Base-by-base conservation (phyloP, 2,329 filamentous ascomycete species). In the Fusarium sp. region DNA sequence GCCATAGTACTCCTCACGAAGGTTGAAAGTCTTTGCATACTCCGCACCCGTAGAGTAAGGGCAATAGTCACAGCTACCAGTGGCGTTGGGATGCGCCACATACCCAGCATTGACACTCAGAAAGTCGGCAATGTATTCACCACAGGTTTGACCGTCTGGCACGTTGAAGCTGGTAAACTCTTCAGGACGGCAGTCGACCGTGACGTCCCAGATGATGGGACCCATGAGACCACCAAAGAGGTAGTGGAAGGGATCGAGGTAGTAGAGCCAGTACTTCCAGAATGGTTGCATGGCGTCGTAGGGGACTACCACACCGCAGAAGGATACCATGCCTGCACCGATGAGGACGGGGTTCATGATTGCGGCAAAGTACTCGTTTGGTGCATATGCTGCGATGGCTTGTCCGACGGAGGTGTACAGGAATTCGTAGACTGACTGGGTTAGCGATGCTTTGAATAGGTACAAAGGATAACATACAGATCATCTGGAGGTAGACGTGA, bases 401-500 rank as follows among this genome's bases (percentile, higher is more conserved):
- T 66, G 64, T 2, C 64, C 64, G n/a, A 66, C 60, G 4, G 43
- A 47, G 12, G 65, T 85, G 62, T 85, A 86, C 0, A 86, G 65
- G 22, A 85, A 77, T 47, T 80, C 79, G 54, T 85, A 86, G 63
- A 85, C 81, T 84, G 1, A 3, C 4, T 14, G 1, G 22, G 84
- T 52, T 80, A 79, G 69, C n/a, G 25, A 56, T 25, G 2, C 4
- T 2, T 5, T 6, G 3, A 14, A 1, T 2, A 27, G 5, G 45
- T 6, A n/a, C 15, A 10, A 3, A 3, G 14, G 30, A 20, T 1
- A 43, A 85, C 87, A 72, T 86, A 87, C 5, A 85, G 70, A 10
- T 85, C 83, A 87, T 81, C 66, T 88, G 86, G 0, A 86, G 84
- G 7, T 87, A 80, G 8, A 85, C 79, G 15, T 86, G 83, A 2